Evolutionary conservation across 2,329 filamentous ascomycete genomes (phyloP), one percentile per base, ranked within the genome.

Genomic region (Sporothrix luriei): DNA sequence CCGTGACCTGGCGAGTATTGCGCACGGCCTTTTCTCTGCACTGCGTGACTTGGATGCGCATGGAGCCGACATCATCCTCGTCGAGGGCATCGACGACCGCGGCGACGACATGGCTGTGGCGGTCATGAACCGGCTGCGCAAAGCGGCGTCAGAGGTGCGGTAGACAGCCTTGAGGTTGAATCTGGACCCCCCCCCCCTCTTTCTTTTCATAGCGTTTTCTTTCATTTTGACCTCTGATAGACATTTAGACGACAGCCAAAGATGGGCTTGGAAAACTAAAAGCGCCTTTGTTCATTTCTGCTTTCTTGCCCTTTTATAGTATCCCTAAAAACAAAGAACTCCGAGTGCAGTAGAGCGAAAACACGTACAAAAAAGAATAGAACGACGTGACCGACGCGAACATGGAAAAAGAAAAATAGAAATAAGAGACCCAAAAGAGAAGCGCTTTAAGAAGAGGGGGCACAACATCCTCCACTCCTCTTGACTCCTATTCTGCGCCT

Each of bases 61-160:
- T 72, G 87, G 88, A 40, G 93, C 93, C 4, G 89, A 95, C 76
- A 84, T 91, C 24, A 97, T 99, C 67, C 91, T 94, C 74, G 92
- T 98, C 13, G 95, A 99, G 78, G 94, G 94, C 2, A 91, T 97
- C 70, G 84, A 88, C 71, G 91, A 91, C 71, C 88, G 90, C 71
- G 89, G 91, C 43, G 91, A 95, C 77, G 91, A 95, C 77, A 90
- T 95, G 74, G 93, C 93, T 24, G 92, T 92, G 29, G 95, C 91
- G 29, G 89, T 94, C 74, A 94, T 94, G 90, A 94, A 94, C 76
- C 84, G 91, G 73, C 83, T 94, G 70, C 86, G 91, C 73, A 94
- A 94, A 81, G 91, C 91, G 69, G 91, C 91, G 29, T 87, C 85
- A 26, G 84, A 86, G 71, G 85, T 85, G 77, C 82, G 82, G 77